Evolutionary conservation across 495 filamentous ascomycete genomes (phyloP), one percentile per base, ranked within the genome.

Genomic region (Gamarada debralockiae): DNA sequence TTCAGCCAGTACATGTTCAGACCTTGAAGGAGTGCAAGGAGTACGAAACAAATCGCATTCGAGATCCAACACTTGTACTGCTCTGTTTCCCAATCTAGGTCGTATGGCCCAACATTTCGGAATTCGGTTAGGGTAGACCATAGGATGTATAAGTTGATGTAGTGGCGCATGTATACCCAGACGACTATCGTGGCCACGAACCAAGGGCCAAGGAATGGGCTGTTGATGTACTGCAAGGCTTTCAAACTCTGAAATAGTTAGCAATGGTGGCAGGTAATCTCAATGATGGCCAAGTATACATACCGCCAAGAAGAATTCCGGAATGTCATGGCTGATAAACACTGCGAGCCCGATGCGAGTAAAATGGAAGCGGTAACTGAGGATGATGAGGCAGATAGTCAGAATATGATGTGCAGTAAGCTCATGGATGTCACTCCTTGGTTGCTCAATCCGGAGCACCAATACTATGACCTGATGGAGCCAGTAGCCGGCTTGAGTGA

Each of bases 351-450:
- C 92, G 71, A 98, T 93, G 67, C 93, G 90, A 7, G 92, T 92
- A 67, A 98, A 98, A 68, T 98, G 93, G 75, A 95, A 98, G 23
- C 91, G 85, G 68, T 98, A 98, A 72, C 88, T 93, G 63, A 90
- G 68, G 24, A 70, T 82, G 53, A 98, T 96, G 47, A 98, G 75
- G 12, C 84, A 73, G 46, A 98, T 65, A 8, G 90, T 93, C 62
- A 98, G 87, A 54, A 97, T 85, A 66, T 98, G 92, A 67, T 98
- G 92, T 39, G 81, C 83, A 15, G 97, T 89, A 41, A 98, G 77
- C 75, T 97, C 93, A 70, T 87, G 89, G 67, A 92, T 97, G 65
- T 98, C 92, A 73, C 96, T 96, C 7, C 92, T 75, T 24, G 86
- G 92, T 73, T 95, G 92, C 78, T 98, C 92, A 67, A 96, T 78